Evolutionary conservation across 2,329 filamentous ascomycete species (phyloP), one percentile per base, ranked within the genome.

Genomic region (Diaporthe humulicola): DNA sequence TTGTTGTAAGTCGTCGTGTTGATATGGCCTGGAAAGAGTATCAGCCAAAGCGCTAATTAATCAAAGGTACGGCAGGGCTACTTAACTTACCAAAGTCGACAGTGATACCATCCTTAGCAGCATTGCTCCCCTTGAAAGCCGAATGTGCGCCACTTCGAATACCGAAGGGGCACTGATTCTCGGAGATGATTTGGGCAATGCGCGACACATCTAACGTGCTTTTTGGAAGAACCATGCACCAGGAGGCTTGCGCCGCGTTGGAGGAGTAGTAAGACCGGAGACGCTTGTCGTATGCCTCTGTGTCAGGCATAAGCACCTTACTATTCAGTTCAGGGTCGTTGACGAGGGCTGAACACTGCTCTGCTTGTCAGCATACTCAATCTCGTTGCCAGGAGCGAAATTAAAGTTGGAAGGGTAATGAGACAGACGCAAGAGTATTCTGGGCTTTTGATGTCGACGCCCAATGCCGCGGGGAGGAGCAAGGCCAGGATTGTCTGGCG

Each of bases 101-200:
- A 1, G 82, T 83, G 22, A 84, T 77, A 4, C 83, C 82, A 22
- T 82, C 77, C 15, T 81, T 74, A 2, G 83, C 78, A 28, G 79
- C 80, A 75, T 83, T 83, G 69, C 82, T 78, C 3, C 82, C 69
- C 1, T 78, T 74, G 40, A 81, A 81, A 12, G 80, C 78, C 25
- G 81, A 82, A n/a, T 84, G 83, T 4, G 83, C 82, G 33, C 83
- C 83, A n/a, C 82, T 82, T 0, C 81, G 78, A 38, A 85, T 81
- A 28, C 81, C 83, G 73, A 84, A 85, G 7, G 81, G 78, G 72
- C 83, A 85, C 17, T 80, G 66, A 15, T 81, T 76, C 8, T 78
- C 57, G 60, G 78, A 77, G 3, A 85, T 76, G 14, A 82, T 77
- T 52, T 81, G 82, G 48, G 85, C 79, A 15, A 81, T 79, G 33